Conservation (phyloP, 108 stramenopile genomes). For the Skeletonema potamos region DNA sequence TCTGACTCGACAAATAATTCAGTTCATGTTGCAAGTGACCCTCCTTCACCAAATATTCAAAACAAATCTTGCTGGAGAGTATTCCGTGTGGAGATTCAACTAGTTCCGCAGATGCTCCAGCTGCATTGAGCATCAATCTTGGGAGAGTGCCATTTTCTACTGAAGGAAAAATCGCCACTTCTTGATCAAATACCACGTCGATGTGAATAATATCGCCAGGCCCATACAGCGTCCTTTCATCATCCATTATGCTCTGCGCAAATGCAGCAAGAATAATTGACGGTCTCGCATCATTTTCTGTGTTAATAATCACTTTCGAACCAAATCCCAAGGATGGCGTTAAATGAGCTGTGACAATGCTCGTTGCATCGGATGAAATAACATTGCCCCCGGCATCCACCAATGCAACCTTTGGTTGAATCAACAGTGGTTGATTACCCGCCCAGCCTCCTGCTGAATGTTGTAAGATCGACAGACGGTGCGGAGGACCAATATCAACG, state of each 20-base stretch:
- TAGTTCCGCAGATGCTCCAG: slow-evolving; percentile 18
- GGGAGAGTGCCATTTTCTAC: slow-evolving; percentile 7
- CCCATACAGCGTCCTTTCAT: slow-evolving; percentile 20
- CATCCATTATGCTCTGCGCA: slow-evolving; percentile 13
- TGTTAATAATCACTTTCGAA: slow-evolving; percentile 33
- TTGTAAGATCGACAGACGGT: slow-evolving; percentile 23
- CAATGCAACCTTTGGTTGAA: slow-evolving; percentile 45
- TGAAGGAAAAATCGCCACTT: slow-evolving; percentile 10
- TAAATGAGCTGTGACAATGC: slow-evolving; percentile 20
- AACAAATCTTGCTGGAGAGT: slow-evolving; percentile 22
- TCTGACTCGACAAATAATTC: slow-evolving; percentile 24
- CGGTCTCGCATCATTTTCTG: slow-evolving; percentile 24
- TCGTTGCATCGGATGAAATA: slow-evolving; percentile 19
- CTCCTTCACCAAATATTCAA: slow-evolving; percentile 45
- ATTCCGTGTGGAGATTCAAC: background rate
- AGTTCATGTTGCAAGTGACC: slow-evolving; percentile 41
- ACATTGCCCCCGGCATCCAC: slow-evolving; percentile 53
- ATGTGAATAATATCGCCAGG: slow-evolving; percentile 40
- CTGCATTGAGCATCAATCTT: slow-evolving; percentile 31
- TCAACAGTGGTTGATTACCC: slow-evolving; percentile 52
- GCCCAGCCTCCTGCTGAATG: slow-evolving; percentile 40
- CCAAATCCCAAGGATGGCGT: slow-evolving; percentile 26
- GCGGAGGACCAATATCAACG: slow-evolving; percentile 40
- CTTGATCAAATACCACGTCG: slow-evolving; percentile 33
- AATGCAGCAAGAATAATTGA: slow-evolving; percentile 6